A percentile compares a stretch with the other conserved stretches of the same genome.
Evolutionary conservation across 768 basidiomycete genomes (phyloP).

Genomic region (Termitomyces sp.): DNA sequence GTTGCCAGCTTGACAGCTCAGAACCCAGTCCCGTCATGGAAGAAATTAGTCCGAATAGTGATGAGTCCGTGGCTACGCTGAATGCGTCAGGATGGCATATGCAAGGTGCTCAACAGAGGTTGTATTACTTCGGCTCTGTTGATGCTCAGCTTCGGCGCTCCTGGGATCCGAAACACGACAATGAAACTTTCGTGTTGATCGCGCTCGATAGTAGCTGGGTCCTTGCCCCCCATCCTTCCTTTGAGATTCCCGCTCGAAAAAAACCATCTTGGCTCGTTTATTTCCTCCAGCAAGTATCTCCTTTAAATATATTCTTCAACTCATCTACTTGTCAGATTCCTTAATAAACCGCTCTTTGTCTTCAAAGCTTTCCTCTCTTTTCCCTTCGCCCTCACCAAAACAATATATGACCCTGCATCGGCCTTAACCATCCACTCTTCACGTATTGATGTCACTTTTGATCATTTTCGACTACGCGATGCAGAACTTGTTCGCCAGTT

Average conservation of each 20-base stretch:
- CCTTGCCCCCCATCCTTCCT: slow-evolving; percentile 7
- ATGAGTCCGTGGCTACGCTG: slow-evolving; percentile 28
- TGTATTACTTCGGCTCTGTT: slow-evolving; percentile 35
- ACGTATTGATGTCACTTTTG: slow-evolving; percentile 35
- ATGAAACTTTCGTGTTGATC: slow-evolving; percentile 35
- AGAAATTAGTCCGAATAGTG: slow-evolving; percentile 5
- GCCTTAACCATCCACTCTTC: slow-evolving; percentile 29
- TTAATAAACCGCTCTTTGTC: background rate
- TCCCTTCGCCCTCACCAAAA: slow-evolving; percentile 3
- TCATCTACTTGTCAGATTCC: background rate
- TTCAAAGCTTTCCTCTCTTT: slow-evolving; percentile 1
- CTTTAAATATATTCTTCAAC: background rate
- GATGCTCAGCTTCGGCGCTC: slow-evolving; percentile 33
- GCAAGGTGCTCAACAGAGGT: slow-evolving; percentile 23
- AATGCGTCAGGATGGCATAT: slow-evolving; percentile 31
- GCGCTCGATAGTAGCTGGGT: slow-evolving; percentile 33
- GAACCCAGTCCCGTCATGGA: background rate
- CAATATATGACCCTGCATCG: slow-evolving; percentile 25
- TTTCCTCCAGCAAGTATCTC: background rate
- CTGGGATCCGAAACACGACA: slow-evolving; percentile 25
- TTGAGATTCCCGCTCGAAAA: background rate
- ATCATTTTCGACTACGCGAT: slow-evolving; percentile 37
- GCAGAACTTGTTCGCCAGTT: slow-evolving; percentile 33
- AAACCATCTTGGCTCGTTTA: slow-evolving; percentile 7
- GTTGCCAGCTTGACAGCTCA: background rate